Evolutionary conservation across 1,284 basidiomycete species (phyloP), one percentile per base, ranked within the genome.

Genomic region (Irpex lacteus): DNA sequence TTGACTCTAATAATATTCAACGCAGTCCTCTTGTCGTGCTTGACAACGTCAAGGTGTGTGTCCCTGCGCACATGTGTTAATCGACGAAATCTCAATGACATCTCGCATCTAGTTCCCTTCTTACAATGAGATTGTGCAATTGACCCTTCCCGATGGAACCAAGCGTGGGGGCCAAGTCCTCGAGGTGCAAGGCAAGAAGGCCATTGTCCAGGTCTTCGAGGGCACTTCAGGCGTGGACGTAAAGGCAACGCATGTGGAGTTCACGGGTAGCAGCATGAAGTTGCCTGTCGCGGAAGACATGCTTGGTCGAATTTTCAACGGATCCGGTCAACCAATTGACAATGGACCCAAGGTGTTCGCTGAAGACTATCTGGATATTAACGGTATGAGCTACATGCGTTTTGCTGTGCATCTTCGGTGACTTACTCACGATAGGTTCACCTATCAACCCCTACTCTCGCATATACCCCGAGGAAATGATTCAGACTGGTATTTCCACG

Each of bases 381-480:
- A 99, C 79, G 98, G 96, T 93, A 52, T 26, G 63, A 15, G 18
- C 18, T 63, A 37, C 58, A 60, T 52, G 37, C 37, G 26, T 32
- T 19, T 8, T 36, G 54, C 21, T 49, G 47, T 34, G 38, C 37
- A 19, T 47, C 15, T 57, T 38, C 21, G 58, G 19, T 60, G 34
- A 38, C 59, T 63, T 62, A 37, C 18, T 60, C 8, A 60, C 15
- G 15, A 65, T 65, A 97, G 95, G 96, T 67, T 98, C 96, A 5
- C 98, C 97, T 59, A 99, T 99, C 82, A 99, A 99, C 81, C 98
- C 98, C 15, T 99, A 92, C 82, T 96, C 95, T 67, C 96, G 98
- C 76, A 98, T 98, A 80, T 99, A 99, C 81, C 98, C 98, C 67
- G 98, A 99, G 80, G 97, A 99, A 82, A 99, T 99, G 98, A 99